Evolutionary conservation across 1,284 basidiomycete genomes (phyloP).

Genomic region (Irpex rosettiformis): DNA sequence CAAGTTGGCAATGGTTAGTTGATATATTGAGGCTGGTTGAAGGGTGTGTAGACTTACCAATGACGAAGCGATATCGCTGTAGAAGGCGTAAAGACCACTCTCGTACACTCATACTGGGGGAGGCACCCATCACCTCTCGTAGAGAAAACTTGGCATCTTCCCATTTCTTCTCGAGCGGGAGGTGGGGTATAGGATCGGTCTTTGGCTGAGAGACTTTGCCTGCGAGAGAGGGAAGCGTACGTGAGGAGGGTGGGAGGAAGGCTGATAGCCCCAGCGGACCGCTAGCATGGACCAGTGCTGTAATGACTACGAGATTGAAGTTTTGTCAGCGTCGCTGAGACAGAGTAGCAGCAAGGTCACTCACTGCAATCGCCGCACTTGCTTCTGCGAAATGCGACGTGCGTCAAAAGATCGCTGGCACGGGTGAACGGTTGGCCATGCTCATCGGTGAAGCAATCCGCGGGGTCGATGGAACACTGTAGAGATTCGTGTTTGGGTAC

Average conservation of each 20-base stretch:
- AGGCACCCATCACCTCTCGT: constrained; percentile 31
- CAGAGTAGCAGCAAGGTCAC: constrained; percentile 18
- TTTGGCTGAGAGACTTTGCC: constrained; percentile 6
- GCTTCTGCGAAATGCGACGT: constrained; percentile 10
- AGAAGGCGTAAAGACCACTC: constrained; percentile 38
- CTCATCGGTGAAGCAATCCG: constrained; percentile 22
- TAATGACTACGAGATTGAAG: constrained; percentile 30
- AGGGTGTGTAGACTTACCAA: constrained; percentile 22
- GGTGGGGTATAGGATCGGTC: constrained; percentile 27
- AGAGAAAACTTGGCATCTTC: constrained; percentile 39
- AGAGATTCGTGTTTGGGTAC: constrained; percentile 7
- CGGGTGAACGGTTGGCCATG: constrained; percentile 9
- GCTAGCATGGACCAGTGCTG: constrained; percentile 40
- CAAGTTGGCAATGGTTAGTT: neutral
- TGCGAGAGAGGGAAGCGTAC: constrained; percentile 14
- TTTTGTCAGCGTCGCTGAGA: neutral
- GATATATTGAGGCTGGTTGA: neutral
- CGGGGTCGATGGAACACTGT: constrained; percentile 20
- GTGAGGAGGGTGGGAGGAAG: constrained; percentile 36
- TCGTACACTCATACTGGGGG: constrained; percentile 32
- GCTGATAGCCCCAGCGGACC: constrained; percentile 41
- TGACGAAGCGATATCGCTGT: constrained; percentile 40
- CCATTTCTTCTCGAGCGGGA: constrained; percentile 37
- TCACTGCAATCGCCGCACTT: constrained; percentile 37
- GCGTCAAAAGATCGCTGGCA: constrained; percentile 19